Conservation (phyloP, 1,284 basidiomycete species). For the Cerrena zonata region DNA sequence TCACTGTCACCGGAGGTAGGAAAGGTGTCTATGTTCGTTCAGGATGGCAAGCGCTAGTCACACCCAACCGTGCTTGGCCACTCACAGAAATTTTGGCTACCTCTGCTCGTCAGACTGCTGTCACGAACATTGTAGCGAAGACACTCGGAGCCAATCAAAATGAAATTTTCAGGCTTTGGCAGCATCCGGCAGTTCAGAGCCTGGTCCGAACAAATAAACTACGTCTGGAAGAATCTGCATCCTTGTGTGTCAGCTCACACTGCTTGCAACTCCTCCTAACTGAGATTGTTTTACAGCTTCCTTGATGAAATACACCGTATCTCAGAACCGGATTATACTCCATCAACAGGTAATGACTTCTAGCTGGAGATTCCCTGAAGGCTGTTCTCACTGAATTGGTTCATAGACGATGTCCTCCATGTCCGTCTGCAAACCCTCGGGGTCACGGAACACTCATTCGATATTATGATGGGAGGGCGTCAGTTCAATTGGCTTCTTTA, state of each 20-base stretch:
- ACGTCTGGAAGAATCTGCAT: slow-evolving; percentile 67
- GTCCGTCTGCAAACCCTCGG: slow-evolving; percentile 75
- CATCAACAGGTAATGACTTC: slow-evolving; percentile 49
- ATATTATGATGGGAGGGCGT: slow-evolving; percentile 54
- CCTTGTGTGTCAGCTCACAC: slow-evolving; percentile 48
- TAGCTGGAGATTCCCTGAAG: not conserved
- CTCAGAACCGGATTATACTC: slow-evolving; percentile 60
- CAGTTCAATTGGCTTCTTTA: slow-evolving; percentile 70
- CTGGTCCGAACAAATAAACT: slow-evolving; percentile 54
- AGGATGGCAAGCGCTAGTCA: slow-evolving; percentile 60
- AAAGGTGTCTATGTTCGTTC: slow-evolving; percentile 60
- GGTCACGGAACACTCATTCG: slow-evolving; percentile 69
- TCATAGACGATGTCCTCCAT: slow-evolving; percentile 66
- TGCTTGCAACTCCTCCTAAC: slow-evolving; percentile 6
- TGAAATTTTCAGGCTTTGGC: slow-evolving; percentile 60
- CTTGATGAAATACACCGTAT: slow-evolving; percentile 60
- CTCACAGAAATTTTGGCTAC: slow-evolving; percentile 29
- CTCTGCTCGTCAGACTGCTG: slow-evolving; percentile 27
- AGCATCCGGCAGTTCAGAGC: slow-evolving; percentile 55
- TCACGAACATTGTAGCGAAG: slow-evolving; percentile 49
- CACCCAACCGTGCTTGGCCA: slow-evolving; percentile 40
- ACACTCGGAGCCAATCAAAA: slow-evolving; percentile 42
- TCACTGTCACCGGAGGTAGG: slow-evolving; percentile 52
- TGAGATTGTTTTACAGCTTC: slow-evolving; percentile 43
- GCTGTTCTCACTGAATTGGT: slow-evolving; percentile 1